Evolutionary conservation across 257 asterid species (phyloP).

Genomic region (Solanum etuberosum): DNA sequence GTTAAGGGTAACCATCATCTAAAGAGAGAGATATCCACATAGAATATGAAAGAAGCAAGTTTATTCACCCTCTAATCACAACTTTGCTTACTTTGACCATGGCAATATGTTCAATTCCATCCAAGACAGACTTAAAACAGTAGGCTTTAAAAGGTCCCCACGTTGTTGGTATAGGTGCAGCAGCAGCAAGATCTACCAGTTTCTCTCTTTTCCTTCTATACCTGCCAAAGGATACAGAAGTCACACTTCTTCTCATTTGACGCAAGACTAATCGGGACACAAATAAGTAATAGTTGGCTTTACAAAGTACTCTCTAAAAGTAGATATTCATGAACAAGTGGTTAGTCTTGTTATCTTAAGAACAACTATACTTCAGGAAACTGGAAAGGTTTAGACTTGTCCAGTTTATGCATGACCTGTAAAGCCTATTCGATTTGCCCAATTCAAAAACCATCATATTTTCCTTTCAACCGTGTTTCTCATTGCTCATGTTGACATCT

Average conservation of each 20-base stretch:
- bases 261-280: background rate
- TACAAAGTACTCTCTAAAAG: background rate
- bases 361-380: background rate
- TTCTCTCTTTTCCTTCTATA: slow-evolving; percentile 85
- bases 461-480: background rate
- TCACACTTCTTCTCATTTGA: background rate
- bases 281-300: background rate
- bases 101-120: slow-evolving; percentile 96
- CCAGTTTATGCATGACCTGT: background rate
- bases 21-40: background rate
- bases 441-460: background rate
- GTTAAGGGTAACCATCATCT: background rate
- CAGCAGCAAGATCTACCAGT: slow-evolving; percentile 78
- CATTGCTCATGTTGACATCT: background rate
- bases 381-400: background rate
- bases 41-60: background rate
- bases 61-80: background rate
- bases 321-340: background rate
- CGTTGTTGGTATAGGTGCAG: slow-evolving; percentile 80
- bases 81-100: slow-evolving; percentile 75
- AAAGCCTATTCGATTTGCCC: background rate
- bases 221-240: slow-evolving; percentile 27
- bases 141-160: slow-evolving; percentile 94
- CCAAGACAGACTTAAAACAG: slow-evolving; percentile 73
- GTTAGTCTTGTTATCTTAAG: background rate